These are phyloP conservation scores for Erigeron philadelphicus DNA, from an alignment of 140 eudicot genomes.

Conservation along the genomic window DNA sequence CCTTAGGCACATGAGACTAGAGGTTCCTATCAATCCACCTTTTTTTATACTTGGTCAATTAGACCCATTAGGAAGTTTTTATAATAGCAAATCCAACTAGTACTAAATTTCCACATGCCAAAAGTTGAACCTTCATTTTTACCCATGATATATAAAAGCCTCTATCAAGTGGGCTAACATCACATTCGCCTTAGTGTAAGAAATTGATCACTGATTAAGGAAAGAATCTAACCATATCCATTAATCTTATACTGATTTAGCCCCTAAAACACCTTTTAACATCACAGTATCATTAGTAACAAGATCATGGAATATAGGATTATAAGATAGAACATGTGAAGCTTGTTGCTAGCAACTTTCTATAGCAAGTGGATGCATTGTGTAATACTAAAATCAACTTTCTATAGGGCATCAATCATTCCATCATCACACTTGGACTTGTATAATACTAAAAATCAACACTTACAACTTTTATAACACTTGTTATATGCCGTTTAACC, in stretches of 20 bases:
- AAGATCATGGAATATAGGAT: conserved; percentile 19
- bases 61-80: too few relatives aligned
- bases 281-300: background rate
- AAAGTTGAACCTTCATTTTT: too few relatives aligned
- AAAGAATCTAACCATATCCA: background rate
- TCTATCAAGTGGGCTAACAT: too few relatives aligned
- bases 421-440: conserved; percentile 30
- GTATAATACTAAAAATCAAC: conserved; percentile 24
- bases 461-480: conserved; percentile 18
- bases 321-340: conserved; percentile 23
- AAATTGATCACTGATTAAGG: background rate
- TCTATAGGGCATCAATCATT: conserved; percentile 25
- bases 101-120: too few relatives aligned
- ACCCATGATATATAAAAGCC: too few relatives aligned
- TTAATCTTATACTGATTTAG: background rate
- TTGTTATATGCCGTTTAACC: conserved; percentile 22
- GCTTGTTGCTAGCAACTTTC: conserved; percentile 26
- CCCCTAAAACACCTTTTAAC: background rate
- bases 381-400: background rate
- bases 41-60: too few relatives aligned
- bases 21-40: too few relatives aligned
- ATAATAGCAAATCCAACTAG: background rate
- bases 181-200: background rate
- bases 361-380: conserved; percentile 30
- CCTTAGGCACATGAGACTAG: too few relatives aligned